Conservation (phyloP, 2,329 filamentous ascomycete species). For the Clonostachys byssicola region DNA sequence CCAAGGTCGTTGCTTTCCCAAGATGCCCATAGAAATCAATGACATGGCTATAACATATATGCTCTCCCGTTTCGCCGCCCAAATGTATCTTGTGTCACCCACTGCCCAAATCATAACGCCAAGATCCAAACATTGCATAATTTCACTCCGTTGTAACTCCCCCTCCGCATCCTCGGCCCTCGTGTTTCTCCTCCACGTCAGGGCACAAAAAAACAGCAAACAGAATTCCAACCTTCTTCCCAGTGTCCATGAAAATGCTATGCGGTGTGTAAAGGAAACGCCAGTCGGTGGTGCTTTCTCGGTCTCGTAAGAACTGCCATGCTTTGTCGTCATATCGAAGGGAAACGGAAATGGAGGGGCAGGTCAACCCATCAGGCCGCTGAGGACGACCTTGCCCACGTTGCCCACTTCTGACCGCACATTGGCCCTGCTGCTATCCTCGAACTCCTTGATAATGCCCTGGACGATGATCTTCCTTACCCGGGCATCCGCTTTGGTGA, state of each 20-base stretch:
- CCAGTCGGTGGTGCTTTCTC: too few relatives aligned
- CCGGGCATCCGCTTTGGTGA: constrained; percentile 81
- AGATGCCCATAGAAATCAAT: too few relatives aligned
- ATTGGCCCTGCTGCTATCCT: constrained; percentile 74
- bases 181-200: too few relatives aligned
- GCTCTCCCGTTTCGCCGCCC: too few relatives aligned
- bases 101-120: neutral
- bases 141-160: too few relatives aligned
- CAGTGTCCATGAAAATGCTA: too few relatives aligned
- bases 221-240: too few relatives aligned
- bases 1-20: too few relatives aligned
- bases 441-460: constrained; percentile 86
- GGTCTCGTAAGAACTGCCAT: too few relatives aligned
- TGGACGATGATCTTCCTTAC: constrained; percentile 87
- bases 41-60: neutral
- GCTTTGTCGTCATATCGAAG: neutral
- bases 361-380: constrained; percentile 67
- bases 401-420: constrained; percentile 79
- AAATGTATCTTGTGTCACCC: neutral
- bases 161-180: too few relatives aligned
- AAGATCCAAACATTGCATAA: neutral
- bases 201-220: too few relatives aligned
- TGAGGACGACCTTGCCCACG: constrained; percentile 83
- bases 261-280: too few relatives aligned
- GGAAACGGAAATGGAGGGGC: neutral